Conservation (phyloP, 2,329 filamentous ascomycete species). For the Aspergillus tubingensis region DNA sequence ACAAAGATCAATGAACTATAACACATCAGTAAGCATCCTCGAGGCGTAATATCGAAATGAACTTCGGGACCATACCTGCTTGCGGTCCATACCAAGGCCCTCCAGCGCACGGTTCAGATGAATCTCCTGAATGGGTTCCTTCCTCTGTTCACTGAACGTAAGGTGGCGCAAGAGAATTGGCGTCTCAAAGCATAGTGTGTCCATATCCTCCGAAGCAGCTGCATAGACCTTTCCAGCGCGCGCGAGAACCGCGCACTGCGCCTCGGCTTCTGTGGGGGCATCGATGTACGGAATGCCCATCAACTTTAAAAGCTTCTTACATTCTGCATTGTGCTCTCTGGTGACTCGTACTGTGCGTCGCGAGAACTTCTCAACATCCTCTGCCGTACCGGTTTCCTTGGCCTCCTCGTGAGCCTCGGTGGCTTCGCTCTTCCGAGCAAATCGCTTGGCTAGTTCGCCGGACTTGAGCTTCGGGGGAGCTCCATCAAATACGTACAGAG, state of each 20-base stretch:
- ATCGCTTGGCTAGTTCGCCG: constrained; percentile 92
- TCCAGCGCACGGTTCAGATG: constrained; percentile 82
- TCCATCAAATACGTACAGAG: constrained; percentile 96
- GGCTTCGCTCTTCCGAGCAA: constrained; percentile 91
- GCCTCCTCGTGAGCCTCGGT: constrained; percentile 89
- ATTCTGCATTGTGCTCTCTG: constrained; percentile 94
- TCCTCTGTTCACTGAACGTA: constrained; percentile 95
- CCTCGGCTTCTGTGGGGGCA: constrained; percentile 94
- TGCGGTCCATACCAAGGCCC: constrained; percentile 82
- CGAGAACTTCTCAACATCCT: constrained; percentile 98
- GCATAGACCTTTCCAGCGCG: constrained; percentile 93
- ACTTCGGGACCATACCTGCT: constrained; percentile 61
- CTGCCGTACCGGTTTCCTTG: constrained; percentile 92
- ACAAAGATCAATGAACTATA: constrained; percentile 92
- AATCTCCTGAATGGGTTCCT: constrained; percentile 97
- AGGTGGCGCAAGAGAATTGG: constrained; percentile 89
- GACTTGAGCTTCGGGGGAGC: constrained; percentile 97
- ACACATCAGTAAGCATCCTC: constrained; percentile 9
- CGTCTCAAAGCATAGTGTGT: constrained; percentile 91
- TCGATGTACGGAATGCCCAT: constrained; percentile 97
- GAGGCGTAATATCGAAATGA: constrained; percentile 11
- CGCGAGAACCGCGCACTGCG: constrained; percentile 89
- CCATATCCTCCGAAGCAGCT: constrained; percentile 97
- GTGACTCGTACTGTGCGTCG: constrained; percentile 90
- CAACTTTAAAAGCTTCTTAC: constrained; percentile 82